Evolutionary conservation across 2,329 filamentous ascomycete genomes (phyloP).

Genomic region (Aspergillus pseudoterreus): DNA sequence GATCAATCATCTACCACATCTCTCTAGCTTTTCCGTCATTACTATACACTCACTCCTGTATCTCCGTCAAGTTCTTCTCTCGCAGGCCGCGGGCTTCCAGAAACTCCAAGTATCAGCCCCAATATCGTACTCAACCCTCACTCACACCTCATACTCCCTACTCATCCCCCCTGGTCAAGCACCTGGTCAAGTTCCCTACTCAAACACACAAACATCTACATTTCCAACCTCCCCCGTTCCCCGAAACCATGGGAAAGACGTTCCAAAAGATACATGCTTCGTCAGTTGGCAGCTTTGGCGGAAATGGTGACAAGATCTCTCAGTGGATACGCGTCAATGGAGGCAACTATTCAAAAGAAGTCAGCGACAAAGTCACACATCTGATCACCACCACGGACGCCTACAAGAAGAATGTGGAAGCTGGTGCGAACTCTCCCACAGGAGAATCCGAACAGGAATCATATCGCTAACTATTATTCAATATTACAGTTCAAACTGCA

Average conservation of each 20-base stretch:
- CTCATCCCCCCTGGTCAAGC: too few species aligned
- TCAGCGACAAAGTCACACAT: conserved; percentile 64
- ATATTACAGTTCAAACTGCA: conserved; percentile 38
- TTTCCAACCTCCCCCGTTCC: too few species aligned
- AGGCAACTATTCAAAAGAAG: conserved; percentile 52
- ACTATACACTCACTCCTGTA: not conserved
- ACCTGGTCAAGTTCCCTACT: not conserved
- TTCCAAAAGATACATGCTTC: conserved; percentile 56
- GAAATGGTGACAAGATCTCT: conserved; percentile 54
- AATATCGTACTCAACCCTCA: not conserved
- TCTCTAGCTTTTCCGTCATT: not conserved
- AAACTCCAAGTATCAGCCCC: too few species aligned
- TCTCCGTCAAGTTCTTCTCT: not conserved
- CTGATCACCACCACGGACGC: conserved; percentile 63
- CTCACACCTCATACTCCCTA: conserved; percentile 1
- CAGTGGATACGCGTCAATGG: conserved; percentile 64
- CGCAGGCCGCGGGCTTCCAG: not conserved
- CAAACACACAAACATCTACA: too few species aligned
- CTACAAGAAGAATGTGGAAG: conserved; percentile 50
- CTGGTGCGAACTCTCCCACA: conserved; percentile 27
- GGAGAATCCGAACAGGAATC: not conserved
- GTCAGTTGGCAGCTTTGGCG: conserved; percentile 56
- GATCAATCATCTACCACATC: not conserved
- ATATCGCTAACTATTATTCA: not conserved
- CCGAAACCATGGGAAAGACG: conserved; percentile 33